phyloP scores from a whole-genome alignment of 192 early-diverging fungal species.

The Phycomyces blakesleeanus region DNA sequence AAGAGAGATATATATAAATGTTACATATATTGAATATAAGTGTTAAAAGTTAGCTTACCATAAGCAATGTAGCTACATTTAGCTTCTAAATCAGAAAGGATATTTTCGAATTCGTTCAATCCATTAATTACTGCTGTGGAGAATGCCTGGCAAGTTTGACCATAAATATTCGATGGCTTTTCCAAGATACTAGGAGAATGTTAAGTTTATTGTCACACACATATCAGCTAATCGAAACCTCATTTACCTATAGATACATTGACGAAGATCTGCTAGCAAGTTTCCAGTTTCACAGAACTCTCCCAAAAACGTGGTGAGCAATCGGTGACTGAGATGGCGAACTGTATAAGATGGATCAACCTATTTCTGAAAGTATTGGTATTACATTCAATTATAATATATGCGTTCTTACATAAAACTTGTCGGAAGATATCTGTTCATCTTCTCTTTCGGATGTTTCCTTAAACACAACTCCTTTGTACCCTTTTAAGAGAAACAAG shows the following conservation, averaged over 20 bases:
- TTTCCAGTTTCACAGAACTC: conserved; percentile 19
- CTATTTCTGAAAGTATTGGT: background rate
- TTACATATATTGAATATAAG: background rate
- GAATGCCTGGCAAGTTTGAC: conserved; percentile 44
- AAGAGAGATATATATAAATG: background rate
- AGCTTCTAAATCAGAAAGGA: conserved; percentile 27
- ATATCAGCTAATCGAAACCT: background rate
- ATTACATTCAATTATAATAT: background rate
- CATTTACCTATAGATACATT: conserved; percentile 3
- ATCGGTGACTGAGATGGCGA: conserved; percentile 10
- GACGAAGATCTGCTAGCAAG: conserved; percentile 16
- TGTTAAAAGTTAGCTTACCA: background rate
- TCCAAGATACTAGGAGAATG: conserved; percentile 1
- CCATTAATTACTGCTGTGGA: conserved; percentile 16
- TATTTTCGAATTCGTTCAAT: conserved; percentile 25
- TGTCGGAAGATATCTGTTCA: background rate
- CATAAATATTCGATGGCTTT: conserved; percentile 19
- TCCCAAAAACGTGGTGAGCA: background rate
- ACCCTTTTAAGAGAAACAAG: conserved; percentile 33
- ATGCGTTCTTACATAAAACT: background rate
- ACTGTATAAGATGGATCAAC: conserved; percentile 6
- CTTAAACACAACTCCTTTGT: conserved; percentile 25
- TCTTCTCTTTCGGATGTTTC: background rate
- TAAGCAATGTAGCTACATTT: conserved; percentile 9
- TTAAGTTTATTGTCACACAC: background rate